phyloP scores from a whole-genome alignment of 176 grass and related monocot genomes.

The Triticum turgidum region DNA sequence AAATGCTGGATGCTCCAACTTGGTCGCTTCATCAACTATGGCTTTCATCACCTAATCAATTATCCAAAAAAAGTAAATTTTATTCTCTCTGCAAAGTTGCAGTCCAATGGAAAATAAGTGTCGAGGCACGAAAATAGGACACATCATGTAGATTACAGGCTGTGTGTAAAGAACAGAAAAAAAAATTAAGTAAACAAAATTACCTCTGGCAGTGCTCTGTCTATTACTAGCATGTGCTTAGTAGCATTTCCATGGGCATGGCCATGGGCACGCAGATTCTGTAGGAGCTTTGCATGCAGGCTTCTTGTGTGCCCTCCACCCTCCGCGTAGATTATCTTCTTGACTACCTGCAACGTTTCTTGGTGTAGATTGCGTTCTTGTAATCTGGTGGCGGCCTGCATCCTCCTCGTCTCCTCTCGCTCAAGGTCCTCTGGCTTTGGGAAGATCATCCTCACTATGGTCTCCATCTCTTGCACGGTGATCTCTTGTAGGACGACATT shows the following conservation, averaged over 20 bases:
- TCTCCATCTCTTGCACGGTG: neutral
- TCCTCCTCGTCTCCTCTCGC: conserved; percentile 1
- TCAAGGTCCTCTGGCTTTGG: neutral
- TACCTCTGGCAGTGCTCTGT: conserved; percentile 17
- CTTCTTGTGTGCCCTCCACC: neutral
- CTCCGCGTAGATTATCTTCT: neutral
- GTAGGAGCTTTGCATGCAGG: conserved; percentile 9
- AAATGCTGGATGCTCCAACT: conserved; percentile 3
- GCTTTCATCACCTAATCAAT: conserved; percentile 3
- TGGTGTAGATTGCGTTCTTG: neutral
- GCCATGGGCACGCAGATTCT: conserved; percentile 18
- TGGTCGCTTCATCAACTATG: neutral
- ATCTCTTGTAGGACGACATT: conserved; percentile 23
- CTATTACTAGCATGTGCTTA: neutral
- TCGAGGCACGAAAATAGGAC: neutral
- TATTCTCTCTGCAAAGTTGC: too few species aligned
- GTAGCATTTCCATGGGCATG: neutral
- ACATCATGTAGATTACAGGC: neutral
- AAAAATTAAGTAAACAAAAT: neutral
- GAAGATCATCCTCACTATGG: neutral
- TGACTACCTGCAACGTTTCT: neutral
- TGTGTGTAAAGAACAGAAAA: neutral
- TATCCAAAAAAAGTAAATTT: neutral
- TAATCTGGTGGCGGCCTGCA: neutral
- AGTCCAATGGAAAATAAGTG: too few species aligned